Conservation (phyloP, 1,284 basidiomycete genomes). For the Coriolopsis trogii region DNA sequence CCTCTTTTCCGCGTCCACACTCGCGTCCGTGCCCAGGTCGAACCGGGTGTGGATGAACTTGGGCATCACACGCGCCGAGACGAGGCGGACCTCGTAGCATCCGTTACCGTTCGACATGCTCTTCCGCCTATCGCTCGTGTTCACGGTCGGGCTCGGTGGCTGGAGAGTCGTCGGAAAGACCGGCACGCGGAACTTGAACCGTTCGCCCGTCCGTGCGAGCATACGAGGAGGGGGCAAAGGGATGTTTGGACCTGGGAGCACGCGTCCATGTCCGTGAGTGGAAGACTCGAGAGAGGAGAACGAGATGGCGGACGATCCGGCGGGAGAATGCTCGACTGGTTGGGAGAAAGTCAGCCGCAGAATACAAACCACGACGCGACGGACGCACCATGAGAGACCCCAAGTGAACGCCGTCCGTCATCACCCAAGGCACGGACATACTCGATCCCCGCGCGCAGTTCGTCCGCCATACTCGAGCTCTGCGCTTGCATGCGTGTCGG, state of each 20-base stretch:
- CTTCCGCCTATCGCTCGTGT: constrained; percentile 14
- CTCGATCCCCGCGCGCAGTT: constrained; percentile 65
- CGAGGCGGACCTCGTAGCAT: constrained; percentile 50
- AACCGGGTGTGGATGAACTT: constrained; percentile 59
- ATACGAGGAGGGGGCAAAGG: constrained; percentile 42
- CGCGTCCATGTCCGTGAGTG: constrained; percentile 37
- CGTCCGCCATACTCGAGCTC: constrained; percentile 50
- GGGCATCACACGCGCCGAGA: constrained; percentile 58
- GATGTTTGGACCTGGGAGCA: not conserved
- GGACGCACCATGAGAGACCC: constrained; percentile 18
- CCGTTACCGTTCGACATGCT: not conserved
- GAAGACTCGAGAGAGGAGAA: constrained; percentile 66
- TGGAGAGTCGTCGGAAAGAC: constrained; percentile 27
- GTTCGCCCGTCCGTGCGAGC: constrained; percentile 59
- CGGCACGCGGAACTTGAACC: constrained; percentile 61
- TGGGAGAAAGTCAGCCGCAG: not conserved
- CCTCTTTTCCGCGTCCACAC: constrained; percentile 35
- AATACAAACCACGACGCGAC: not conserved
- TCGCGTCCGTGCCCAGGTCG: constrained; percentile 37
- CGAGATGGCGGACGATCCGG: constrained; percentile 47
- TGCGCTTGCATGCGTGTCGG: constrained; percentile 38
- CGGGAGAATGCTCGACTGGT: constrained; percentile 39
- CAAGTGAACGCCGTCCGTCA: constrained; percentile 24
- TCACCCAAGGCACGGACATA: constrained; percentile 71
- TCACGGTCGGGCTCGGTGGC: constrained; percentile 14